These are phyloP conservation scores for Incumbomyces delicatus DNA, from an alignment of 2,329 filamentous ascomycete species.

Conservation along the genomic window DNA sequence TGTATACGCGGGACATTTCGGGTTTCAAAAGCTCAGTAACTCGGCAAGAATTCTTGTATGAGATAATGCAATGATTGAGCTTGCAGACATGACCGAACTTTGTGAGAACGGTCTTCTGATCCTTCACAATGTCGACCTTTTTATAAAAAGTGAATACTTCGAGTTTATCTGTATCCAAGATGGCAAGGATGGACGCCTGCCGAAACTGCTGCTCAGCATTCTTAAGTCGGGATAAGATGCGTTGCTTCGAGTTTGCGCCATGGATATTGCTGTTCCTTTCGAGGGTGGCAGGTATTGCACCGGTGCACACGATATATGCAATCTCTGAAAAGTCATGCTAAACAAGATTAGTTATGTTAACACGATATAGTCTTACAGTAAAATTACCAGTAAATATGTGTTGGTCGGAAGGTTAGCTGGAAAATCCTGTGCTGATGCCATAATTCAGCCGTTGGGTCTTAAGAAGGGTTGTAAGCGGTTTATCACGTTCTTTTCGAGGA, in stretches of 20 bases:
- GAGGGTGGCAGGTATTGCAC: conserved; percentile 12
- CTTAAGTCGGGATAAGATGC: conserved; percentile 15
- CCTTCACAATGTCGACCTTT: conserved; percentile 20
- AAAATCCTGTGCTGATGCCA: conserved; percentile 15
- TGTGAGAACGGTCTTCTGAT: conserved; percentile 17
- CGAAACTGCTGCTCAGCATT: conserved; percentile 19
- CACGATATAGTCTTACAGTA: background rate
- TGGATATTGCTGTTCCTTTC: conserved; percentile 8
- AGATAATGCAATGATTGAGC: conserved; percentile 19
- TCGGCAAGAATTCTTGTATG: conserved; percentile 19
- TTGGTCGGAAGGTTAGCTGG: conserved; percentile 18
- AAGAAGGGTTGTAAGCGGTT: conserved; percentile 7
- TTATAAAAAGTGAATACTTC: conserved; percentile 22
- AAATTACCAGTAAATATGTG: conserved; percentile 17
- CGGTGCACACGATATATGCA: conserved; percentile 21
- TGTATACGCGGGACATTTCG: conserved; percentile 15
- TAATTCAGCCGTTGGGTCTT: conserved; percentile 18
- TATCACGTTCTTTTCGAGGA: background rate
- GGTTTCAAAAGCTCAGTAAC: conserved; percentile 19
- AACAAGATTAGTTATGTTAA: background rate
- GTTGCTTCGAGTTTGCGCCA: conserved; percentile 8
- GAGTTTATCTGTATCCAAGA: conserved; percentile 14
- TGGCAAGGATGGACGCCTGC: conserved; percentile 18
- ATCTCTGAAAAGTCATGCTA: conserved; percentile 21
- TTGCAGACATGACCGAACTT: conserved; percentile 19